Base-by-base conservation (phyloP, 164 flowering plant genomes). In the Annona squamosa region DNA sequence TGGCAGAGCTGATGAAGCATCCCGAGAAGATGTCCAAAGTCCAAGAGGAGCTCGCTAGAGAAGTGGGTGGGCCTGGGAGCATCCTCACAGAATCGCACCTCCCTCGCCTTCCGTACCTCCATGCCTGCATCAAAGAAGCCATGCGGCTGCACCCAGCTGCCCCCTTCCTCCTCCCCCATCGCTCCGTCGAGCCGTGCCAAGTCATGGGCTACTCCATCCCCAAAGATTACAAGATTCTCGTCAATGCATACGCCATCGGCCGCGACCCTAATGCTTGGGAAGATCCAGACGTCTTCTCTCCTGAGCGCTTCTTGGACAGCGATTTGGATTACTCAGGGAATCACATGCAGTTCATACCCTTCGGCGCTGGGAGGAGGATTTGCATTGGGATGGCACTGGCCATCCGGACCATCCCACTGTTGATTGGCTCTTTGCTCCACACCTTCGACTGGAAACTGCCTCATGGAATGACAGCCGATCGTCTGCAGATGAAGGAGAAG, bases 391-490 rank as follows among this genome's bases (percentile, higher is more conserved):
- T 74, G n/a, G 57, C 71, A 0, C 18, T 74, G 45, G 71, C 76
- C 9, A 72, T 57, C 46, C 77, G 75, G 16, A 66, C 77, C 43
- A 65, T 77, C 45, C 68, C 65, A 4, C 17, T 80, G 19, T 71
- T 74, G 4, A 70, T 77, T 59, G 75, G 70, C 2, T 73, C 79
- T 63, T 69, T 77, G 45, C 68, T 80, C 46, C 79, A 80, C 67
- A 71, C 69, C 42, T 74, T 80, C 48, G 73, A 74, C 3, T 80
- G 82, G 82, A 12, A 2, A n/a, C 62, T 76, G 4, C 77, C 79
- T 9, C 43, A 67, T 63, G 77, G 75, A 26, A 68, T 74, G 71
- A 46, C 57, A 16, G 72, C 73, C 18, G 67, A 26, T 4, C 66
- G 74, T 19, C 41, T 80, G 46, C 65, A 45, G 48, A 68, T 80